Evolutionary conservation across 1,139 yeast genomes (phyloP), one percentile per base, ranked within the genome.

Genomic region (Kodamaea alishanica): DNA sequence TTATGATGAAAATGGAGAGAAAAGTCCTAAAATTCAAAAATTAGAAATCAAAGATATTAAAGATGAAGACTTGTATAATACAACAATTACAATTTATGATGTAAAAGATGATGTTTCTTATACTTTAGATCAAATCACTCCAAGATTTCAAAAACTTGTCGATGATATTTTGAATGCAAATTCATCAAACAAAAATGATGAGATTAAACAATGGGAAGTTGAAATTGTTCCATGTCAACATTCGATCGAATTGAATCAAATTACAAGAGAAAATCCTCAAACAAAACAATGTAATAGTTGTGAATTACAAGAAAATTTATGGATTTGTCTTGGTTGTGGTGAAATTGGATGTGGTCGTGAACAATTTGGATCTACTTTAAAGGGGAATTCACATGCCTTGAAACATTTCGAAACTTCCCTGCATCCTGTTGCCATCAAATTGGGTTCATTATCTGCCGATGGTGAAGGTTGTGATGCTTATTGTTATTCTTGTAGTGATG

Each of bases 301-400:
- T 63, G 79, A 76, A 0, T 66, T 79, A n/a, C 56, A 63, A 8
- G 81, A 80, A 24, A 87, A 87, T 58, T 64, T 89, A 24, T 90
- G 97, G 97, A 82, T 88, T 6, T 90, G 97, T 61, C 67, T 90
- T 30, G 80, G 86, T 20, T 90, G 97, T 66, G 97, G 97, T 0
- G 77, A 80, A 44, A 70, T 87, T 28, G 97, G 96, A 0, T 90
- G 97, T 64, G 96, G 96, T 41, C 73, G 99, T 48, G 81, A 81
- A 28, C 98, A 92, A 60, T 87, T 85, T 54, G 98, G 97, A 26
- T 66, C 73, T 9, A 82, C 88, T n/a, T 78, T 88, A 25, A 81
- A 86, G 23, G 99, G 99, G 4, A 81, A 90, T 54, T 83, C 96
- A 0, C 98, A 92, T 60, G 97, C 96, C 0, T 65, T 92, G 48